Conservation (phyloP, 305 asterid species). For the Fraxinus sp. region DNA sequence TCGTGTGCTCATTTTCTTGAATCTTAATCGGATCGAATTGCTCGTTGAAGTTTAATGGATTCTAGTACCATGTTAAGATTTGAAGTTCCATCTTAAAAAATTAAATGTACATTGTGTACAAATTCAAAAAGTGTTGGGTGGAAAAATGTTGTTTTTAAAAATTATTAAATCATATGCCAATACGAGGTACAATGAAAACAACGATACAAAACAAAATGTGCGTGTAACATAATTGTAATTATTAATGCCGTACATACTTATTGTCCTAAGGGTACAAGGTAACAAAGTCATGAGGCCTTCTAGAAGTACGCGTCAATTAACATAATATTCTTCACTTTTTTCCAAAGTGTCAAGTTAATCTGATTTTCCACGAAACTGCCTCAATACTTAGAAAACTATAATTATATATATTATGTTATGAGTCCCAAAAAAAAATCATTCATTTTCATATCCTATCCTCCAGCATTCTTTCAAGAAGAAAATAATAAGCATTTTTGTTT, state of each 20-base stretch:
- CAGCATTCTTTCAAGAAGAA: background rate
- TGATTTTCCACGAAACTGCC: slow-evolving; percentile 27
- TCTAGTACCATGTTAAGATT: too few species aligned
- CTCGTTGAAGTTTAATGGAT: too few species aligned
- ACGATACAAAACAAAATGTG: too few species aligned
- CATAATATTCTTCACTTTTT: background rate
- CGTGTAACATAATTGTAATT: too few species aligned
- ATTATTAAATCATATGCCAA: too few species aligned
- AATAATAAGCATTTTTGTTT: background rate
- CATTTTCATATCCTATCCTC: background rate
- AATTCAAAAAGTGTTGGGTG: too few species aligned
- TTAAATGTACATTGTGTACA: too few species aligned
- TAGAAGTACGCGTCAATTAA: background rate
- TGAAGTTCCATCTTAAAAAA: too few species aligned
- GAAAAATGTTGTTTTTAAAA: too few species aligned
- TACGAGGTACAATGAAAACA: too few species aligned
- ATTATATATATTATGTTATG: background rate
- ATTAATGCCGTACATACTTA: background rate
- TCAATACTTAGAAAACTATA: background rate
- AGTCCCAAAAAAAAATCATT: background rate
- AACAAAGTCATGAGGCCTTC: background rate
- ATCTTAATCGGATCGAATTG: too few species aligned
- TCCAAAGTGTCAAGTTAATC: slow-evolving; percentile 5
- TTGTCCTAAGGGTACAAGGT: background rate
- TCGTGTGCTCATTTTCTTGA: too few species aligned